These are phyloP conservation scores for Amorphotheca resinae DNA, from an alignment of 495 filamentous ascomycete genomes.

Conservation along the genomic window DNA sequence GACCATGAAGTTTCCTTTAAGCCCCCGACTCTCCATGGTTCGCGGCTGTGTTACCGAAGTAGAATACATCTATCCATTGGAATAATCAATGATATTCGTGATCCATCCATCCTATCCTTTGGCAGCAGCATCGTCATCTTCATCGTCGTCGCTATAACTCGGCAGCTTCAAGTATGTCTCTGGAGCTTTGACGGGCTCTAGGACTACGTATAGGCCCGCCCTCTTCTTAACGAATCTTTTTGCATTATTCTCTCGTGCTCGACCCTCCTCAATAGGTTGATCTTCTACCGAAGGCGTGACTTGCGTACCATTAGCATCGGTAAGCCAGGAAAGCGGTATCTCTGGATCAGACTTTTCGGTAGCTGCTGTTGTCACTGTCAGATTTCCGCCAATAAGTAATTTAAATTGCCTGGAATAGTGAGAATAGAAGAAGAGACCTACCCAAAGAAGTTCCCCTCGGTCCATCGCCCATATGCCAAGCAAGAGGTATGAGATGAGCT, in stretches of 20 bases:
- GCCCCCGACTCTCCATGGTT: no score
- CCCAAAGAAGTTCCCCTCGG: slow-evolving; percentile 35
- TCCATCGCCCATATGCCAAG: slow-evolving; percentile 48
- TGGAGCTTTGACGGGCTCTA: not conserved
- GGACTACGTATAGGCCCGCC: not conserved
- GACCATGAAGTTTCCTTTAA: no score
- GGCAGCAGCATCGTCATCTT: not conserved
- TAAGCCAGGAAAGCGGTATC: slow-evolving; percentile 3
- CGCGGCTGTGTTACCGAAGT: no score
- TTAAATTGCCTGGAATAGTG: not conserved
- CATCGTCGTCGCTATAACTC: not conserved
- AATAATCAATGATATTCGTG: not conserved
- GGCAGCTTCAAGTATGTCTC: not conserved
- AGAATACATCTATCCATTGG: not conserved
- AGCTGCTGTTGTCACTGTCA: not conserved
- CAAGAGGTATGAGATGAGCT: slow-evolving; percentile 38
- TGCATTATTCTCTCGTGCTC: slow-evolving; percentile 6
- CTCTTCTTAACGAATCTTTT: slow-evolving; percentile 3
- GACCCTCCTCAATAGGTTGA: slow-evolving; percentile 12
- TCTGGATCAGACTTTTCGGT: not conserved
- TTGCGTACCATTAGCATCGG: slow-evolving; percentile 4
- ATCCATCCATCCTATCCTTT: not conserved
- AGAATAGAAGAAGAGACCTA: slow-evolving; percentile 24
- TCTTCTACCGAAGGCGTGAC: slow-evolving; percentile 14
- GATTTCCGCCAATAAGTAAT: no score